Conservation (phyloP, 495 filamentous ascomycete genomes). For the Xylaria palmicola region DNA sequence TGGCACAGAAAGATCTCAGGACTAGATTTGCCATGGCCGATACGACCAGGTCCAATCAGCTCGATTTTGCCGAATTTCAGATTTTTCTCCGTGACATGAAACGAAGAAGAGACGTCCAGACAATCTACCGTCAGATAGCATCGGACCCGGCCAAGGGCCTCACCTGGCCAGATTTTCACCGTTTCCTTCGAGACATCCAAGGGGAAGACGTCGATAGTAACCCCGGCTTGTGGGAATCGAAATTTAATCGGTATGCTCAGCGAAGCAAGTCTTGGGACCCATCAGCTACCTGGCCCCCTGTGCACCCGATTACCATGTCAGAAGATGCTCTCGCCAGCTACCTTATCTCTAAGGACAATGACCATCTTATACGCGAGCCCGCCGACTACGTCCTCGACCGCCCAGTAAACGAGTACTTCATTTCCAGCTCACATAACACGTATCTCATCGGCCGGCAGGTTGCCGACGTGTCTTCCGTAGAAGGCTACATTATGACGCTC, state of each 20-base stretch:
- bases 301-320: slow-evolving; percentile 60
- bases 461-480: slow-evolving; percentile 82
- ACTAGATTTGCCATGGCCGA: slow-evolving; percentile 79
- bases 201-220: slow-evolving; percentile 69
- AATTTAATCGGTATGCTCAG: slow-evolving; percentile 56
- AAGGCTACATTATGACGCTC: slow-evolving; percentile 90
- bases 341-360: slow-evolving; percentile 72
- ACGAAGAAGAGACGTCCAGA: slow-evolving; percentile 73
- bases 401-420: slow-evolving; percentile 95
- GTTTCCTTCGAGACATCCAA: slow-evolving; percentile 73
- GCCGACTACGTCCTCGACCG: slow-evolving; percentile 64
- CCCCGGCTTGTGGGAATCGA: slow-evolving; percentile 63
- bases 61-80: slow-evolving; percentile 76
- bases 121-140: slow-evolving; percentile 60
- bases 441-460: slow-evolving; percentile 92
- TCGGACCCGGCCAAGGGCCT: slow-evolving; percentile 59
- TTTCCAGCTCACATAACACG: slow-evolving; percentile 98
- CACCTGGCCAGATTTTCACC: slow-evolving; percentile 67
- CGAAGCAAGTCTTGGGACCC: slow-evolving; percentile 48
- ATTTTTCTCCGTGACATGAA: slow-evolving; percentile 80
- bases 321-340: slow-evolving; percentile 73
- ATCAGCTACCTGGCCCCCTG: slow-evolving; percentile 32
- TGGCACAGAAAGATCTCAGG: slow-evolving; percentile 68
- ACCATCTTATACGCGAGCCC: slow-evolving; percentile 56
- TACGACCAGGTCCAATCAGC: slow-evolving; percentile 52